phyloP scores from a whole-genome alignment of 148 eudicot genomes.

The Amaranthus cruentus region DNA sequence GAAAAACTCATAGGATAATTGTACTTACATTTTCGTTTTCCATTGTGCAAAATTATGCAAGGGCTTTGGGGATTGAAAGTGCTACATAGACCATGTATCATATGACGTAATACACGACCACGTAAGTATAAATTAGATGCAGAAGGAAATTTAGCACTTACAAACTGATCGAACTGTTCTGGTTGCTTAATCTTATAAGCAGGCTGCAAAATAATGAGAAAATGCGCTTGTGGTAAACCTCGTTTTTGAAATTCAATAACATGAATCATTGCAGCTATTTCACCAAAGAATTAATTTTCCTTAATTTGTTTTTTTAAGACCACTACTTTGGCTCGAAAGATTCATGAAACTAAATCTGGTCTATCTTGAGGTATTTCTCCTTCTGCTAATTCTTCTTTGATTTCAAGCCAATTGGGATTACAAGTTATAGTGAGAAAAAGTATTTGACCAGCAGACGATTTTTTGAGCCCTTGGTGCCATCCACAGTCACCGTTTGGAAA shows the following conservation, averaged over 20 bases:
- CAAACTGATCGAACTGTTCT: background rate
- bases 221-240: background rate
- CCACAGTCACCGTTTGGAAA: too few species aligned
- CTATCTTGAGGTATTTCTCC: background rate
- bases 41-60: background rate
- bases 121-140: background rate
- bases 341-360: background rate
- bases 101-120: background rate
- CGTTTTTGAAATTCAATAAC: slow-evolving; percentile 4
- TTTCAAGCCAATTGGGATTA: slow-evolving; percentile 1
- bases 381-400: background rate
- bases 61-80: background rate
- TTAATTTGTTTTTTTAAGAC: background rate
- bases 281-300: background rate
- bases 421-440: slow-evolving; percentile 17
- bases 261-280: background rate
- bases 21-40: background rate
- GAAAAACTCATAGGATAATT: background rate
- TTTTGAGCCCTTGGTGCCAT: too few species aligned
- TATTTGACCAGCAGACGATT: too few species aligned
- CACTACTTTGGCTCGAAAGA: background rate
- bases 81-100: slow-evolving; percentile 14
- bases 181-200: background rate
- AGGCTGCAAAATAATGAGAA: background rate
- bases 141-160: background rate